Base-by-base conservation (phyloP, 1,284 basidiomycete genomes). In the Cryptococcus sp. region DNA sequence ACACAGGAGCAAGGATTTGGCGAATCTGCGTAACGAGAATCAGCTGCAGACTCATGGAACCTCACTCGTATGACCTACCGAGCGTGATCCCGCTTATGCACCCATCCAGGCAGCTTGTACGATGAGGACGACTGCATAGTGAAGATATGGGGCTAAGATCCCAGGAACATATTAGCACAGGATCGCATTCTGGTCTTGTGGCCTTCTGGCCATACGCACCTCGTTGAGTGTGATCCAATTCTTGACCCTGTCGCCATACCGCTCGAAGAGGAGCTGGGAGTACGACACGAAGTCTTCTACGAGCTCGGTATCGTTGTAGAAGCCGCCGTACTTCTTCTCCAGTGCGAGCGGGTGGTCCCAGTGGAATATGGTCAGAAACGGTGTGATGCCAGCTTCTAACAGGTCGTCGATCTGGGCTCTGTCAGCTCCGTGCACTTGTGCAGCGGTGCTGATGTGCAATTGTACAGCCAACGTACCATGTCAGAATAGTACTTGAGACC, bases 271-370 rank as follows among this genome's bases (percentile, higher is more conserved):
- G 20, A 86, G 76, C 81, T 86, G 79, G 10, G 87, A 83, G 68
- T 86, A 90, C 62, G 82, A 79, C 30, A 82, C 81, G 65, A 82
- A 89, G 72, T 89, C 88, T 40, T 82, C 75, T 10, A 85, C 79
- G 52, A 71, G 54, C n/a, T 62, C 57, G 2, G 58, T 52, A 22
- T 58, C 42, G 46, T 55, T 47, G 15, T 49, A 63, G 86, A 87
- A 89, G 3, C 87, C 87, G 19, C 84, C 83, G 70, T 89, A 89
- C 35, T 85, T 81, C 55, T 87, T 84, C 52, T 88, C 84, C 22
- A 89, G 80, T 1, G 76, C 83, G 70, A 86, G 85, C 5, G 88
- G 88, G 16, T 88, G 80, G 66, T 90, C 88, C 88, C 87, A 90
- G 69, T 73, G 67, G 65, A 64, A 70, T 25, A 68, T 54, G 23